Evolutionary conservation across 148 eudicot species (phyloP).

Genomic region (Linanthus parryae): DNA sequence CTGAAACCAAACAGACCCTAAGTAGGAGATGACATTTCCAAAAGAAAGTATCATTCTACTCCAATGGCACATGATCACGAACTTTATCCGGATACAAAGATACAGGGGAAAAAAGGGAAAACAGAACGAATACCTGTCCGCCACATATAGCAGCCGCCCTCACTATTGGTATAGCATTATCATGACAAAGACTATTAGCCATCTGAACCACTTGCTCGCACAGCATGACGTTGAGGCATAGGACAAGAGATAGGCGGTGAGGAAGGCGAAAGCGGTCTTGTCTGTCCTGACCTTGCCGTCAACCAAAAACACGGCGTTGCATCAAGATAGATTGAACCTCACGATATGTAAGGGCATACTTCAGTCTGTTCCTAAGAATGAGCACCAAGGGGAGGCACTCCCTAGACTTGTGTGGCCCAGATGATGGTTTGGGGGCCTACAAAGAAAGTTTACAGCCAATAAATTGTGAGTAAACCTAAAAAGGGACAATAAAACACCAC

Average conservation of each 20-base stretch:
- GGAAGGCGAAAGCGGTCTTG: constrained; percentile 24
- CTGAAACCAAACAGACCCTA: background rate
- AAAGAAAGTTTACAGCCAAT: no score
- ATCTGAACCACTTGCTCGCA: constrained; percentile 97
- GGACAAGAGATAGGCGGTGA: constrained; percentile 48
- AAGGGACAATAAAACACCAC: no score
- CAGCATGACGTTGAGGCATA: constrained; percentile 93
- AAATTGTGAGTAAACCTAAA: no score
- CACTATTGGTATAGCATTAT: constrained; percentile 58
- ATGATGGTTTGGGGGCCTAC: constrained; percentile 59
- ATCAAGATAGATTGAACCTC: constrained; percentile 47
- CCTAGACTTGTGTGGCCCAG: constrained; percentile 60
- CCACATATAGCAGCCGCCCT: constrained; percentile 67
- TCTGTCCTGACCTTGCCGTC: constrained; percentile 51
- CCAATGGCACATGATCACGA: no score
- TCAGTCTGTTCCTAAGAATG: constrained; percentile 48
- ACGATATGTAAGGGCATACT: constrained; percentile 49
- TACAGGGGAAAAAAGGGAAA: background rate
- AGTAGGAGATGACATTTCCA: no score
- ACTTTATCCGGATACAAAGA: no score
- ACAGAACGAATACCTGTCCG: constrained; percentile 13
- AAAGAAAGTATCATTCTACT: no score
- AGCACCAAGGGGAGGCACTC: constrained; percentile 52
- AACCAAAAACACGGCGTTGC: constrained; percentile 49
- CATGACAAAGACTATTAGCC: constrained; percentile 63